These are phyloP conservation scores for Voacanga thouarsii DNA, from an alignment of 257 asterid genomes.

Conservation along the genomic window DNA sequence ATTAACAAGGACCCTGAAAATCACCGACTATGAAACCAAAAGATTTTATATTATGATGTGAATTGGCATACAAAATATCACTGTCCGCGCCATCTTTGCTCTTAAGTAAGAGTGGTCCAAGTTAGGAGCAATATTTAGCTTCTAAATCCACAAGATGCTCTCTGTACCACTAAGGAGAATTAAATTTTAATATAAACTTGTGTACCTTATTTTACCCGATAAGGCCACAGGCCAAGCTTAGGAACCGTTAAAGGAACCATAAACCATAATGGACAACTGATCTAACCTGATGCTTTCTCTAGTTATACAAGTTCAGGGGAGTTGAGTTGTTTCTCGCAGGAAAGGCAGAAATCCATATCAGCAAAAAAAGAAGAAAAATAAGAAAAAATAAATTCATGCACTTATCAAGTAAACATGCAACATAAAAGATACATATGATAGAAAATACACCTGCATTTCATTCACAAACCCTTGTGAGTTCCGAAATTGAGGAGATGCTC, in stretches of 20 bases:
- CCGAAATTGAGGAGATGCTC: slow-evolving; percentile 26
- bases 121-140: background rate
- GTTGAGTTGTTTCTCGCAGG: slow-evolving; percentile 24
- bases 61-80: background rate
- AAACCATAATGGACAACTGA: background rate
- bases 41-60: background rate
- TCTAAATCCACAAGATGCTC: background rate
- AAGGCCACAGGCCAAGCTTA: slow-evolving; percentile 3
- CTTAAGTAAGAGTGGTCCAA: background rate
- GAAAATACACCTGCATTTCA: slow-evolving; percentile 21
- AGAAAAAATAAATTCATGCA: background rate
- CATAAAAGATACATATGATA: background rate
- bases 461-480: slow-evolving; percentile 21
- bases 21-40: background rate
- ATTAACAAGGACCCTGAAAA: background rate
- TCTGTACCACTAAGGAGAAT: background rate
- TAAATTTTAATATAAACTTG: too few relatives aligned
- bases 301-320: slow-evolving; percentile 22
- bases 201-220: too few relatives aligned
- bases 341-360: slow-evolving; percentile 5
- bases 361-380: background rate
- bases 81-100: background rate
- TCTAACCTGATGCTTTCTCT: background rate
- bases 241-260: background rate
- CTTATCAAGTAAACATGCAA: background rate